Base-by-base conservation (phyloP, 306 rosid genomes). In the Cicer arietinum region DNA sequence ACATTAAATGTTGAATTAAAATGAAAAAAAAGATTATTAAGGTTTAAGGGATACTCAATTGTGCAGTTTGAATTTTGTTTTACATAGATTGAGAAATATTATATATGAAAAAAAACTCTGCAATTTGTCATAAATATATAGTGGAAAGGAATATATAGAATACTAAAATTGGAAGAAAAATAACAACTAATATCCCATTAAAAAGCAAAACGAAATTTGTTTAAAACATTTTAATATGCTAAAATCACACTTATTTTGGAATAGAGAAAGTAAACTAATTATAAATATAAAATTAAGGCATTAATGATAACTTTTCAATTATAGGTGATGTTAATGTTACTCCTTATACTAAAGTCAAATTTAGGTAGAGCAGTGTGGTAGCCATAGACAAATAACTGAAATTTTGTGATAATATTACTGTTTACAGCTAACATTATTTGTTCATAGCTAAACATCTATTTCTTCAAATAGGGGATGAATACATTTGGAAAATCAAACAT, bases 291-390 rank as follows among this genome's bases (percentile, higher is more conserved):
- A 45, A 50, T 3, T 7, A 46, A 13, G 12, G 11, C 17, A 35
- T 47, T 6, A 10, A 10, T 67, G 14, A n/a, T 39, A 8, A 45
- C 9, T 5, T 74, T 80, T 68, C 20, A 17, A 52, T 14, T 65
- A 41, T 61, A 48, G 14, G 66, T 17, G 37, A 78, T 62, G 60
- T 56, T 65, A 43, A 57, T 42, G 52, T 43, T 69, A 71, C 10
- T 16, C n/a, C 4, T 7, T 42, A n/a, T 72, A 5, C 25, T 50
- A 1, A 42, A 71, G 43, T 73, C 46, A 57, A 52, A 65, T 54
- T 64, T 45, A 73, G 66, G 68, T 45, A 46, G 13, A 52, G 18
- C n/a, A 56, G 18, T 46, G 30, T 44, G 20, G 48, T 30, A 43
- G 67, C 22, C 18, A 6, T 50, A 60, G 63, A 61, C 22, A 69